Base-by-base conservation (phyloP, 192 early-diverging fungal genomes). In the Linnemannia exigua region DNA sequence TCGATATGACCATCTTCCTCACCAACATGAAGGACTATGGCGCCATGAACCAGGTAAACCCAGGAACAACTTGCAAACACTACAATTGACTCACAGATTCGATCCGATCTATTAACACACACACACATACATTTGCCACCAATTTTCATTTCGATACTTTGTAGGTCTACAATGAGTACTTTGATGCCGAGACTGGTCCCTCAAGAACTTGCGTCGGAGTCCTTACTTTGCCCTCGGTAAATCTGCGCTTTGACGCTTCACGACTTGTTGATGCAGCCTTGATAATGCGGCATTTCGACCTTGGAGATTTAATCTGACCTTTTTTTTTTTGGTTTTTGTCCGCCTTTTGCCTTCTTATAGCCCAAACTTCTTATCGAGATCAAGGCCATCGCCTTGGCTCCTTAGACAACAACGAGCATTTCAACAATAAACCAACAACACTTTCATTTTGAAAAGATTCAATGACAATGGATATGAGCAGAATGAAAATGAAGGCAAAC, bases 1-100 rank as follows among this genome's bases (percentile, higher is more conserved):
- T 95, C 25, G 94, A 95, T 84, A 75, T 95, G 87, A 95, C 94
- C n/a, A 90, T 95, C 52, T 95, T 95, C 81, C 83, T 95, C 61
- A 91, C 92, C 33, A 83, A 95, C 80, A 95, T 95, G 94, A 82
- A 89, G 58, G 89, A 95, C 75, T 95, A 94, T 81, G 80, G 82
- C 7, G 94, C 81, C 8, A 90, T 93, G 79, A 95, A 94, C 76
- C 87, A 92, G 72, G 78, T 73, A 73, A n/a, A 63, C 22, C 25
- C 47, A 31, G 19, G 6, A 41, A 15, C 33, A 54, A 16, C 28
- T 46, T 15, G 11, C 3, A 31, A 63, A 1, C 14, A 25, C 12
- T 31, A 11, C 28, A 31, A 63, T 31, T 31, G 9, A 61, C 11
- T 11, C n/a, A 12, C 6, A 31, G 28, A 63, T 63, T n/a, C 28